phyloP scores from a whole-genome alignment of 2,329 filamentous ascomycete species.

The Verticillium nubilum region DNA sequence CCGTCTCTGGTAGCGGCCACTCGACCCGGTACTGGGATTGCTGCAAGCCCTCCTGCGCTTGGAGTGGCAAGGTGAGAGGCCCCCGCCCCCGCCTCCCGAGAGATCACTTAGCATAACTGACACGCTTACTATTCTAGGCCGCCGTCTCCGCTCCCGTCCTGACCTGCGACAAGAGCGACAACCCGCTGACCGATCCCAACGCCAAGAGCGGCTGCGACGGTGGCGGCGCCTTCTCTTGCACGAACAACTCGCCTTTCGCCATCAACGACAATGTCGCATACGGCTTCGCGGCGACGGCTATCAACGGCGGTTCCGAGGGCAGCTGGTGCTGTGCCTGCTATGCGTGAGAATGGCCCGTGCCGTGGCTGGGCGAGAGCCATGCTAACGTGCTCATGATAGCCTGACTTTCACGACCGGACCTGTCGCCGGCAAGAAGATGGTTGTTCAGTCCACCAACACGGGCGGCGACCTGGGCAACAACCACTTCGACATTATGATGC shows the following conservation, averaged over 20 bases:
- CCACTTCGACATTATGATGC: constrained; percentile 55
- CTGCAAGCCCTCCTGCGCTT: constrained; percentile 64
- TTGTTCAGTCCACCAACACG: constrained; percentile 62
- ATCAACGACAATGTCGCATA: constrained; percentile 54
- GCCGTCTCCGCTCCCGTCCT: constrained; percentile 42
- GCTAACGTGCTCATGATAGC: constrained; percentile 25
- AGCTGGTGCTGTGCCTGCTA: constrained; percentile 64
- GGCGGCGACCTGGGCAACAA: constrained; percentile 50
- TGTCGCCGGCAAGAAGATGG: constrained; percentile 55
- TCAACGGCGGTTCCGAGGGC: constrained; percentile 48
- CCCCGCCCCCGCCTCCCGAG: background rate
- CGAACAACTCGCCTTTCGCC: constrained; percentile 56
- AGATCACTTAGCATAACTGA: background rate
- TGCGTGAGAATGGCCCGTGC: constrained; percentile 25
- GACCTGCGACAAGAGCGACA: constrained; percentile 52
- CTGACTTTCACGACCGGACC: constrained; percentile 47
- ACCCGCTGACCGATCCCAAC: constrained; percentile 42
- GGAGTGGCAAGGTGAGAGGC: constrained; percentile 43
- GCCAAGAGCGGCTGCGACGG: constrained; percentile 48
- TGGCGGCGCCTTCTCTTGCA: constrained; percentile 60
- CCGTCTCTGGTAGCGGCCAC: background rate
- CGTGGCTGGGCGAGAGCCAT: background rate
- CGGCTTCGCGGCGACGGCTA: constrained; percentile 58
- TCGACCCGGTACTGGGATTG: constrained; percentile 55
- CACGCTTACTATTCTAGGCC: constrained; percentile 20